A percentile compares a stretch with the other conserved stretches of the same genome.
These are phyloP conservation scores for Metarhizium anisopliae DNA, from an alignment of 2,329 filamentous ascomycete genomes.

Conservation along the genomic window DNA sequence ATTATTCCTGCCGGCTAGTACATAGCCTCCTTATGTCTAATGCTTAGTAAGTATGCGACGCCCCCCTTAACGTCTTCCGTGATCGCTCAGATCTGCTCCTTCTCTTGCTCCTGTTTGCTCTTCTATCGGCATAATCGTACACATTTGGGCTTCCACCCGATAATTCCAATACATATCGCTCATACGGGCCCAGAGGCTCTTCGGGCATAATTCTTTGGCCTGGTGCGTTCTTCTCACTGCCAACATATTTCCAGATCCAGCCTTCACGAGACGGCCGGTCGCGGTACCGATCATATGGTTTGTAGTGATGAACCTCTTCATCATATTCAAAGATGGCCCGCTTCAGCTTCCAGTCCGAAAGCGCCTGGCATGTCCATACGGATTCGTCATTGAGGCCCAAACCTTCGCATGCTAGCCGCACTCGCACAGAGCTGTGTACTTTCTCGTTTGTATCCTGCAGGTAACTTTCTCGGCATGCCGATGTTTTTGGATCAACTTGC, in stretches of 20 bases:
- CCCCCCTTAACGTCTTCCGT: not conserved
- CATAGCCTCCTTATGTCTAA: not conserved
- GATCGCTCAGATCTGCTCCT: conserved; percentile 3
- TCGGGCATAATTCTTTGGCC: conserved; percentile 37
- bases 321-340: conserved; percentile 14
- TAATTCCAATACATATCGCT: conserved; percentile 37
- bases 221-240: conserved; percentile 31
- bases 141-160: conserved; percentile 35
- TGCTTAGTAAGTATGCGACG: conserved; percentile 1
- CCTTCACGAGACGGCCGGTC: conserved; percentile 15
- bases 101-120: conserved; percentile 9
- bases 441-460: conserved; percentile 46
- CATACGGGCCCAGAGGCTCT: conserved; percentile 44
- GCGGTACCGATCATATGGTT: conserved; percentile 15
- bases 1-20: too few species aligned
- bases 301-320: conserved; percentile 9
- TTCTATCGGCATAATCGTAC: conserved; percentile 29
- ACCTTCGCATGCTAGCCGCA: conserved; percentile 42
- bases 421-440: conserved; percentile 44
- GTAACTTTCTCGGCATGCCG: conserved; percentile 25
- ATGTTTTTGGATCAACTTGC: conserved; percentile 31
- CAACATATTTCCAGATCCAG: conserved; percentile 48
- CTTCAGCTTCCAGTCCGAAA: conserved; percentile 35
- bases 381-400: conserved; percentile 38
- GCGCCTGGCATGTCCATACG: conserved; percentile 37